phyloP scores from a whole-genome alignment of 306 rosid species.

The Rubus parviflorus region DNA sequence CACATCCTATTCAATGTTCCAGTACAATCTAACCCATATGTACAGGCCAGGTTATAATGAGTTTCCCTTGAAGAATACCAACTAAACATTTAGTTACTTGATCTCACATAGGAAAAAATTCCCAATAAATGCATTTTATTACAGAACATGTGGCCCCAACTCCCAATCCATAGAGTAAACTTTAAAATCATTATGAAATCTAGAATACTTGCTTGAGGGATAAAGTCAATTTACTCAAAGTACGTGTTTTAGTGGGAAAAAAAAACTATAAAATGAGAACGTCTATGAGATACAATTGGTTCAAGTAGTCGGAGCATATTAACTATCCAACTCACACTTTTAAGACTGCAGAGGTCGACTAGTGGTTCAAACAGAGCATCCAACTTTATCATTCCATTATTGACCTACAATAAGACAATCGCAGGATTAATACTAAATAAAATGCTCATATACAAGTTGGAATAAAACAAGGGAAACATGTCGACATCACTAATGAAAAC shows the following conservation, averaged over 20 bases:
- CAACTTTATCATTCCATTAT: slow-evolving; percentile 53
- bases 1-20: too few species aligned
- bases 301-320: background rate
- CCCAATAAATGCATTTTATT: background rate
- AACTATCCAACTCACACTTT: slow-evolving; percentile 63
- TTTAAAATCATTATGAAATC: background rate
- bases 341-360: slow-evolving; percentile 65
- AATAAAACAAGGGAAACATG: slow-evolving; percentile 18
- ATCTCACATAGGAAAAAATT: too few species aligned
- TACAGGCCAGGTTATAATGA: too few species aligned
- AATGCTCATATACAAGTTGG: slow-evolving; percentile 25
- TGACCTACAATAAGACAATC: slow-evolving; percentile 48
- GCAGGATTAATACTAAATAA: slow-evolving; percentile 6
- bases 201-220: background rate
- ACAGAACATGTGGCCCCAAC: background rate
- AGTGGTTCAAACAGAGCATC: slow-evolving; percentile 70
- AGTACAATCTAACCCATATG: too few species aligned
- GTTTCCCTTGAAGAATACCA: background rate
- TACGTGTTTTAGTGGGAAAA: background rate
- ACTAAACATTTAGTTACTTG: background rate
- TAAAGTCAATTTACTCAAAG: background rate
- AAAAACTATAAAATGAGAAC: background rate
- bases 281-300: background rate
- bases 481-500: background rate
- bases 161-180: background rate